Base-by-base conservation (phyloP, 2,329 filamentous ascomycete genomes). In the Aureobasidium sp. region DNA sequence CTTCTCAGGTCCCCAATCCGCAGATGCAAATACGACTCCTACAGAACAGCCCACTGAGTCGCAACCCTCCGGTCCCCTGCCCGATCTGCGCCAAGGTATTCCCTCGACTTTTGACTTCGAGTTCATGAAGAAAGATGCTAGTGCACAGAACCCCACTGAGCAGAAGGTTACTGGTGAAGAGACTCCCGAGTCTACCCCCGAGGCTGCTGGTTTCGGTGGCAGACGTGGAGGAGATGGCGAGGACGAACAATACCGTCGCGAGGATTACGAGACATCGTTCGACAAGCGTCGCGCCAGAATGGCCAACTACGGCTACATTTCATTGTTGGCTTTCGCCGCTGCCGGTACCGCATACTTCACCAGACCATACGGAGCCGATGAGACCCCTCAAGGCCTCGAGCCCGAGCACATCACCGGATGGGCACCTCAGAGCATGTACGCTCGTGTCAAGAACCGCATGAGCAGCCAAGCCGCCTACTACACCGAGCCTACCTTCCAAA, bases 401-500 rank as follows among this genome's bases (percentile, higher is more conserved):
- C 78, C 76, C 29, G 86, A 92, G 61, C 84, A 88, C 20, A 89
- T 91, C 60, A 89, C 89, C 58, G 93, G 92, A 64, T 96, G 91
- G 89, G 81, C 83, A 3, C 74, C 88, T 1, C 79, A 77, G 2
- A 79, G 89, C 34, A 94, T 94, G 84, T 97, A 89, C 81, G 85
- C 86, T 69, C 89, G 94, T 64, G 86, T 87, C 58, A 86, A 82
- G 70, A 87, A 91, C 59, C 87, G 94, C 59, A 80, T 90, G 68
- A 82, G 81, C 64, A 87, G 90, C 66, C 85, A 91, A 63, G 82
- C 94, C 64, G 89, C 87, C 67, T 97, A 97, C 80, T 99, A 97
- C 79, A 93, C 93, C 68, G 93, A 97, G 70, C 94, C 94, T 3
- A 88, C 92, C 9, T 97, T 97, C 75, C 87, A 91, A 63, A 97